A percentile compares a stretch with the other conserved stretches of the same genome.
Conservation (phyloP, 2,329 filamentous ascomycete species). For the Sporothrix globosa region DNA sequence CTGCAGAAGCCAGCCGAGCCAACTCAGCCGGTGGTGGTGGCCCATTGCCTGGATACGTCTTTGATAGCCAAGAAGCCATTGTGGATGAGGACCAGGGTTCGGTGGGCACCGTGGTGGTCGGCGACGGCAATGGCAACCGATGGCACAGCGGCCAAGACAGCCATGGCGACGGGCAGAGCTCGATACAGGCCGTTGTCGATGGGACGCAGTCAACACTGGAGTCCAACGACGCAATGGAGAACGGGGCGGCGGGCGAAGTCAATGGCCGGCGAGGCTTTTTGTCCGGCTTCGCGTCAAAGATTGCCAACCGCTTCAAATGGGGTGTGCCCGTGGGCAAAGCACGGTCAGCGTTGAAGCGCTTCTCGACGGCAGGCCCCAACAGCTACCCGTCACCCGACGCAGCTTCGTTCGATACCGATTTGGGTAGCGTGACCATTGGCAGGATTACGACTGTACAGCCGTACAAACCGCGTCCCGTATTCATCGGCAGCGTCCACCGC, state of each 20-base stretch:
- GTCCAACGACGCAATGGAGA: neutral
- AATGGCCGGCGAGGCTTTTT: conserved; percentile 22
- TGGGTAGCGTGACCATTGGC: conserved; percentile 35
- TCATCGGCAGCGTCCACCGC: conserved; percentile 33
- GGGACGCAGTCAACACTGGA: conserved; percentile 26
- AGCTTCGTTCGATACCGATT: conserved; percentile 34
- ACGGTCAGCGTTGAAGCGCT: conserved; percentile 13
- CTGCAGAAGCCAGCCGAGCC: neutral
- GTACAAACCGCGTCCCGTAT: conserved; percentile 35
- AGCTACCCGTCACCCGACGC: conserved; percentile 29
- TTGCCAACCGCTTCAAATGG: conserved; percentile 28
- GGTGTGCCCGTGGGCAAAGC: neutral
- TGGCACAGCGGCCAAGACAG: neutral
- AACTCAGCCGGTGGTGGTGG: neutral
- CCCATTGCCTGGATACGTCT: neutral
- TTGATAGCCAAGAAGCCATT: conserved; percentile 34
- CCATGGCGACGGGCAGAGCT: neutral
- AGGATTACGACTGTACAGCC: conserved; percentile 35
- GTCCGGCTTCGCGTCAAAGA: conserved; percentile 25
- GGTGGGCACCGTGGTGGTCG: neutral
- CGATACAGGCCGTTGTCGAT: conserved; percentile 20
- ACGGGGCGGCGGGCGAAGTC: neutral
- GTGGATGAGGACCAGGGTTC: conserved; percentile 25
- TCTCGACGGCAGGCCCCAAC: conserved; percentile 18
- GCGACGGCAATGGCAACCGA: neutral